phyloP scores from a whole-genome alignment of 2,329 filamentous ascomycete genomes.

The Cephalotrichum gorgonifer region DNA sequence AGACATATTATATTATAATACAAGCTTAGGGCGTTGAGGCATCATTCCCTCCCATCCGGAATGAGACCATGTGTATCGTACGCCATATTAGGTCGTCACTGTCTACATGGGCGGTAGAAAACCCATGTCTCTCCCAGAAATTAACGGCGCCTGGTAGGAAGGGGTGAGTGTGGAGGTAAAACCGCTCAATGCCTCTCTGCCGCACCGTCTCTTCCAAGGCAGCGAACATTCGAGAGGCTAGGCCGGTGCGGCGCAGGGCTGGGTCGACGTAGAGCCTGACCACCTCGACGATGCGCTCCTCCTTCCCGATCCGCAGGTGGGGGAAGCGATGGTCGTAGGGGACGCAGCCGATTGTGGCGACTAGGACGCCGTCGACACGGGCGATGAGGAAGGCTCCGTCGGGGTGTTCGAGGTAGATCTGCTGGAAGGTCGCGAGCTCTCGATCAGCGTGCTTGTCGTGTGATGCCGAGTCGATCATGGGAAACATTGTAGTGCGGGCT shows the following conservation, averaged over 20 bases:
- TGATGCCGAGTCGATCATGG: slow-evolving; percentile 12
- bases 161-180: slow-evolving; percentile 19
- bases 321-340: slow-evolving; percentile 16
- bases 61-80: slow-evolving; percentile 16
- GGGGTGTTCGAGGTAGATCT: slow-evolving; percentile 12
- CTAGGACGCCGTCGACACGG: slow-evolving; percentile 6
- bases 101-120: slow-evolving; percentile 11
- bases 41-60: background rate
- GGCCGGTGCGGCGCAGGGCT: slow-evolving; percentile 14
- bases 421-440: slow-evolving; percentile 12
- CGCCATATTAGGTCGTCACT: slow-evolving; percentile 15
- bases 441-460: slow-evolving; percentile 8
- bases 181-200: slow-evolving; percentile 8
- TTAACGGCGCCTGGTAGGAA: slow-evolving; percentile 14
- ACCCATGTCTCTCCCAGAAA: slow-evolving; percentile 16
- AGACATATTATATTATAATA: background rate
- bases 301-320: slow-evolving; percentile 9
- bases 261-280: slow-evolving; percentile 17
- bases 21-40: background rate
- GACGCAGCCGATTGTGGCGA: slow-evolving; percentile 16
- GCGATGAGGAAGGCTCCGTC: slow-evolving; percentile 14
- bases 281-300: slow-evolving; percentile 14
- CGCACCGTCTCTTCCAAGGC: slow-evolving; percentile 10
- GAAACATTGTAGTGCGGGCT: slow-evolving; percentile 17
- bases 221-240: slow-evolving; percentile 15